These are phyloP conservation scores for Cytidiella melzeri DNA, from an alignment of 768 basidiomycete genomes.

Conservation along the genomic window DNA sequence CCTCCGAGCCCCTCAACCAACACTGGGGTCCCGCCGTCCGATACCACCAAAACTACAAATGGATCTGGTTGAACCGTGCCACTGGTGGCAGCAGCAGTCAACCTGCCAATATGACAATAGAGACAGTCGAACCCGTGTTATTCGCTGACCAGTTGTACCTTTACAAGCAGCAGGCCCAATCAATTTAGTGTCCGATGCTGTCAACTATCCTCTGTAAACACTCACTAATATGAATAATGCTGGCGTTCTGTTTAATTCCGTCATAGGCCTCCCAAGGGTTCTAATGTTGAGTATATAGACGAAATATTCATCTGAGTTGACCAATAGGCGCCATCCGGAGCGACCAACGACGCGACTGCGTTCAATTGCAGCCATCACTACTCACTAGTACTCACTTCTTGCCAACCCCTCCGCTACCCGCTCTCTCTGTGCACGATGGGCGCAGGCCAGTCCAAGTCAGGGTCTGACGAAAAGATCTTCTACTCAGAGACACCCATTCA, in stretches of 20 bases:
- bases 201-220: too few relatives aligned
- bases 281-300: too few relatives aligned
- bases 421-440: constrained; percentile 45
- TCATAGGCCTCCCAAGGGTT: too few relatives aligned
- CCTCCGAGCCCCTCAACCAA: constrained; percentile 29
- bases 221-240: too few relatives aligned
- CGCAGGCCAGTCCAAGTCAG: constrained; percentile 57
- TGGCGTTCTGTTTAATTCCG: too few relatives aligned
- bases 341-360: too few relatives aligned
- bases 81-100: not conserved
- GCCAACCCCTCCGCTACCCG: not conserved
- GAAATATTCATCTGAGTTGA: too few relatives aligned
- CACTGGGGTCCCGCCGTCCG: constrained; percentile 40
- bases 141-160: constrained; percentile 32
- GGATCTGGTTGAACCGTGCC: constrained; percentile 42
- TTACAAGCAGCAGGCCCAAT: not conserved
- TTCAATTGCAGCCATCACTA: too few relatives aligned
- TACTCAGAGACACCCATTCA: constrained; percentile 35
- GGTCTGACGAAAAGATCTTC: constrained; percentile 49
- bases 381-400: too few relatives aligned
- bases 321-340: not conserved
- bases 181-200: too few relatives aligned
- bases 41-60: constrained; percentile 43
- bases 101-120: constrained; percentile 23
- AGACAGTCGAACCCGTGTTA: constrained; percentile 28